These are phyloP conservation scores for Hymenoscyphus linearis DNA, from an alignment of 2,329 filamentous ascomycete species.

Conservation along the genomic window DNA sequence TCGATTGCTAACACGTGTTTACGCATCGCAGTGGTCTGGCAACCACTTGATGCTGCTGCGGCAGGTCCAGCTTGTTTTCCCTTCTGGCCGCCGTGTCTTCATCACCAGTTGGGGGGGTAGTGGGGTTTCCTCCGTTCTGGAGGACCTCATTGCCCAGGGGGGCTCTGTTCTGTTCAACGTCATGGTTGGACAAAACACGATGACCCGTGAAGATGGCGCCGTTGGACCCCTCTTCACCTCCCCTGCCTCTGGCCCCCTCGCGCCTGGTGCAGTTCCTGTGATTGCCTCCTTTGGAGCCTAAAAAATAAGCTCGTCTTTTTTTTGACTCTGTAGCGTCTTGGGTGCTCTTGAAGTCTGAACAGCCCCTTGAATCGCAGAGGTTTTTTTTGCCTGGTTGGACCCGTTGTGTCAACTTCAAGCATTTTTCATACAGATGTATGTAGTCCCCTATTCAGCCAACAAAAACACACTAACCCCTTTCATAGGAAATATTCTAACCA, in stretches of 20 bases:
- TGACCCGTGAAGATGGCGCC: neutral
- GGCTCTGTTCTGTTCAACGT: too few relatives aligned
- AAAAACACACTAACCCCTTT: too few relatives aligned
- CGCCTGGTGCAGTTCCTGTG: neutral
- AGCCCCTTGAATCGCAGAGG: too few relatives aligned
- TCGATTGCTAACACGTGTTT: neutral
- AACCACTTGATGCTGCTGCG: neutral
- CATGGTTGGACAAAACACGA: too few relatives aligned
- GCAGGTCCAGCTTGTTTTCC: too few relatives aligned
- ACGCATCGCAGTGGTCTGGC: neutral
- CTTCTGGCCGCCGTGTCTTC: too few relatives aligned
- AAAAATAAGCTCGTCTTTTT: neutral
- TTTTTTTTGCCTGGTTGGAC: neutral
- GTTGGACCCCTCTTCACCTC: neutral
- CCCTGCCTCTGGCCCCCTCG: neutral
- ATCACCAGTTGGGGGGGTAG: too few relatives aligned
- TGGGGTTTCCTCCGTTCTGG: too few relatives aligned
- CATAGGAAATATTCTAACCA: conserved; percentile 73
- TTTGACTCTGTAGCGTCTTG: neutral
- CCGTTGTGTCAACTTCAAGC: conserved; percentile 63
- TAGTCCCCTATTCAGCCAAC: too few relatives aligned
- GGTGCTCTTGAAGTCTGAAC: too few relatives aligned
- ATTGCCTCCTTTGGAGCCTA: neutral
- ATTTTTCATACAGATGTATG: conserved; percentile 75
- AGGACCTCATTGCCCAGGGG: too few relatives aligned